phyloP scores from a whole-genome alignment of 2,329 filamentous ascomycete genomes.

The Colletotrichum viniferum region DNA sequence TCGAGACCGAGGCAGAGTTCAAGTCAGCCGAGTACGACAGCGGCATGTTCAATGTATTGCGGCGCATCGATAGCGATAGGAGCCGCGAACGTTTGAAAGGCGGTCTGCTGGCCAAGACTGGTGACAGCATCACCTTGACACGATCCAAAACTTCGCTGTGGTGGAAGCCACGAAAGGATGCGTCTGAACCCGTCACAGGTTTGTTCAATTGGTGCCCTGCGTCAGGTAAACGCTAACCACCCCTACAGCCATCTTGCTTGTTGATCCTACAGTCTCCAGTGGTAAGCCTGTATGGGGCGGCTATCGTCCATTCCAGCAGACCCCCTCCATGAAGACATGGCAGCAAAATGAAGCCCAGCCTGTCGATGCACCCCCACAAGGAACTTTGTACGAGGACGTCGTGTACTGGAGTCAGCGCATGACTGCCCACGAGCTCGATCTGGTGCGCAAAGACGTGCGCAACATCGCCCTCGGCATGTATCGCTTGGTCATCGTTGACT shows the following conservation, averaged over 20 bases:
- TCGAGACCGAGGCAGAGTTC: background rate
- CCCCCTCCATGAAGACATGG: background rate
- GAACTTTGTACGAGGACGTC: background rate
- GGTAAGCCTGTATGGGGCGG: background rate
- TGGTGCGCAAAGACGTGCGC: background rate
- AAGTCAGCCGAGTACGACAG: background rate
- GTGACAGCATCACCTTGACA: background rate
- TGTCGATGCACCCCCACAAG: background rate
- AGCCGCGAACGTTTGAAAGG: background rate
- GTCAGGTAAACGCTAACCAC: background rate
- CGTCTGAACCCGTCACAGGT: background rate
- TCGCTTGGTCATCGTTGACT: background rate
- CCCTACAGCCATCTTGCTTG: background rate
- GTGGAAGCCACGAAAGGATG: background rate
- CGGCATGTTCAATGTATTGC: background rate
- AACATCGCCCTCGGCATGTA: background rate
- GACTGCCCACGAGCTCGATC: background rate
- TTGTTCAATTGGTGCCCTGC: background rate
- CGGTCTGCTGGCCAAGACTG: background rate
- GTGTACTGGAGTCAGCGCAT: background rate
- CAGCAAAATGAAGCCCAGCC: fast-evolving
- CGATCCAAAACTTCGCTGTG: background rate
- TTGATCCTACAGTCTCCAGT: background rate
- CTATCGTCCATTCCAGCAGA: background rate
- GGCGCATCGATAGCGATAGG: background rate